Base-by-base conservation (phyloP, 108 stramenopile species). In the Asterionellopsis glacialis region DNA sequence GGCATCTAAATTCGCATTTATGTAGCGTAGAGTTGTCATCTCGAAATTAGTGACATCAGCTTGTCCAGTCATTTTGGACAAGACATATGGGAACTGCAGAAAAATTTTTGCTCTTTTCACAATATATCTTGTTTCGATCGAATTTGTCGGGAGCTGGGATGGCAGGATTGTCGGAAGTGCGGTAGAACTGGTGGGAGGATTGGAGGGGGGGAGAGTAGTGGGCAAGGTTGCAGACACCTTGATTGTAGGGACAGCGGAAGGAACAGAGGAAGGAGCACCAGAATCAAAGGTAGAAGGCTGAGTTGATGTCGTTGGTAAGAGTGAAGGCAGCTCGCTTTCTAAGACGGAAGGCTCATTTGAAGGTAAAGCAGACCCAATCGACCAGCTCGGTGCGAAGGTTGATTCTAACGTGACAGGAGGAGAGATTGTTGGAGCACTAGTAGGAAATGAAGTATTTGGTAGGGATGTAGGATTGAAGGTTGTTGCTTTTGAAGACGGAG, bases 201-300 rank as follows among this genome's bases (percentile, higher is more conserved):
- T 38, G 3, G 15, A 15, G 24, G 39, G 6, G 7, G 19, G 4
- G 2, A 3, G 4, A 41, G n/a, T 19, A 41, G 19, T 14, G 41
- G 26, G 39, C 4, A 57, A 4, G 16, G 3, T 6, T 19, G 41
- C 3, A 16, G 18, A n/a, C n/a, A 9, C 25, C 56, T 14, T 11
- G 11, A 13, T 11, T 27, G n/a, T 1, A 41, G 18, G 12, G 15
- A 2, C 9, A 41, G 6, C 4, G 4, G 56, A 57, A 19, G 56
- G 56, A 57, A 38, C 6, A 18, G 33, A 41, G 9, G 41, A 41
- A 18, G n/a, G 40, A 45, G 6, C 16, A 57, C 3, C 39, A 16
- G 56, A 57, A 5, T 27, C 33, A 9, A 15, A 22, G 5, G 22
- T 25, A n/a, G 52, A 54, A 54, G 52, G 52, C 52, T 26, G 52